These are phyloP conservation scores for Salinomyces thailandicus DNA, from an alignment of 2,329 filamentous ascomycete species.

Conservation along the genomic window DNA sequence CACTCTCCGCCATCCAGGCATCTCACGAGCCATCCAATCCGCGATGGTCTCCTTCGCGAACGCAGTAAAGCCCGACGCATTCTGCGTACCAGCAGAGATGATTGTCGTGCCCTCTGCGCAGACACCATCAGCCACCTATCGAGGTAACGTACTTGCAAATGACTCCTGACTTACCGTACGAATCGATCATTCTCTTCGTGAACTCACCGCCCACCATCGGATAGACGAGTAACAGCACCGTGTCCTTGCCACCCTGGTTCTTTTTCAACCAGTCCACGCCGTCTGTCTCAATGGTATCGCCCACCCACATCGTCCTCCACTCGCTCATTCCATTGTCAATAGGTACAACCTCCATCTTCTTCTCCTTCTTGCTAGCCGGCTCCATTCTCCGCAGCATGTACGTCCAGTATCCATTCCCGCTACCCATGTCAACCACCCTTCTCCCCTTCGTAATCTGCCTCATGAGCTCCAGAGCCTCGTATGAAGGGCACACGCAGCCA, in stretches of 20 bases:
- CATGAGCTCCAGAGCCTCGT: slow-evolving; percentile 54
- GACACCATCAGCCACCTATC: background rate
- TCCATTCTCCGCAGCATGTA: slow-evolving; percentile 56
- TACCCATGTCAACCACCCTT: slow-evolving; percentile 55
- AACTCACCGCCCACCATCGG: slow-evolving; percentile 59
- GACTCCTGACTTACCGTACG: slow-evolving; percentile 35
- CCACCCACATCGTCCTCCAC: slow-evolving; percentile 60
- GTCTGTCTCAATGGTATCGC: slow-evolving; percentile 53
- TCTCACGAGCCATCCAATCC: slow-evolving; percentile 52
- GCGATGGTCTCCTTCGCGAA: slow-evolving; percentile 55
- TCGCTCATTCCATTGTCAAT: slow-evolving; percentile 59
- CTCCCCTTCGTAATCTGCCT: slow-evolving; percentile 43
- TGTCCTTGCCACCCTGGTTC: slow-evolving; percentile 41
- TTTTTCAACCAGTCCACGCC: slow-evolving; percentile 48
- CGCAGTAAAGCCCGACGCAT: slow-evolving; percentile 61
- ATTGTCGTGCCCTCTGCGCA: slow-evolving; percentile 46
- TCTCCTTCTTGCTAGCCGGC: slow-evolving; percentile 24
- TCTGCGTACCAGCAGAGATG: slow-evolving; percentile 65
- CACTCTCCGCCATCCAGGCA: slow-evolving; percentile 46
- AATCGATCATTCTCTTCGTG: slow-evolving; percentile 50
- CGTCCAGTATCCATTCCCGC: slow-evolving; percentile 66
- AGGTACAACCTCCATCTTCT: slow-evolving; percentile 38
- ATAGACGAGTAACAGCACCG: slow-evolving; percentile 61
- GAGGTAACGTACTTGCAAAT: background rate
- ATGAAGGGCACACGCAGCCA: slow-evolving; percentile 59